Percentiles rank a stretch among this genome's conserved stretches.
Evolutionary conservation across 805 yeast genomes (phyloP).

Genomic region (Cyberlindnera maclurae): DNA sequence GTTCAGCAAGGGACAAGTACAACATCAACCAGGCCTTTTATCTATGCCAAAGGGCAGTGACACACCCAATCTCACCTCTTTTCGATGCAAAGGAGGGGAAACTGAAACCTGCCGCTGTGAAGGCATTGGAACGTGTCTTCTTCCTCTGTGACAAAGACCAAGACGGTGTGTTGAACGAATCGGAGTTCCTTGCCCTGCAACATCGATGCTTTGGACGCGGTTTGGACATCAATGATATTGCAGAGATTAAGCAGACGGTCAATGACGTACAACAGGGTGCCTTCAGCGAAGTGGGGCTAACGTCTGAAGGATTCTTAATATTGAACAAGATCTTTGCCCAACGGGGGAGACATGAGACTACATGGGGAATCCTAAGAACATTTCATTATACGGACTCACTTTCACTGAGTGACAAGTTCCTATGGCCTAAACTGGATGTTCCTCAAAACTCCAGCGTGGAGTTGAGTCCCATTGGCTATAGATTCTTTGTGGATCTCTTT

Average conservation of each 20-base stretch:
- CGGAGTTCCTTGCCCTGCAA: conserved; percentile 67
- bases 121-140: conserved; percentile 76
- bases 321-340: conserved; percentile 81
- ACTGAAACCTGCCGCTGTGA: conserved; percentile 67
- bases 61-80: conserved; percentile 87
- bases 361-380: conserved; percentile 88
- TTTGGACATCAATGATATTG: conserved; percentile 44
- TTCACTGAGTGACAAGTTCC: conserved; percentile 69
- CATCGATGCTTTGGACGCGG: conserved; percentile 62
- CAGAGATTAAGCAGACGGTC: conserved; percentile 34
- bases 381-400: conserved; percentile 90
- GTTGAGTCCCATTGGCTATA: conserved; percentile 83
- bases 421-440: conserved; percentile 76
- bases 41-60: conserved; percentile 86
- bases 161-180: conserved; percentile 70
- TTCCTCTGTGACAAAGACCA: conserved; percentile 85
- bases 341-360: conserved; percentile 90
- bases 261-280: conserved; percentile 26
- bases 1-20: conserved; percentile 76
- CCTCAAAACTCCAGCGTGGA: conserved; percentile 77
- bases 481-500: conserved; percentile 87
- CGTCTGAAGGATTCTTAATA: conserved; percentile 67
- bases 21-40: conserved; percentile 91
- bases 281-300: conserved; percentile 45
- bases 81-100: conserved; percentile 87